phyloP scores from a whole-genome alignment of 306 rosid genomes.

The Pterocarpus santalinus region DNA sequence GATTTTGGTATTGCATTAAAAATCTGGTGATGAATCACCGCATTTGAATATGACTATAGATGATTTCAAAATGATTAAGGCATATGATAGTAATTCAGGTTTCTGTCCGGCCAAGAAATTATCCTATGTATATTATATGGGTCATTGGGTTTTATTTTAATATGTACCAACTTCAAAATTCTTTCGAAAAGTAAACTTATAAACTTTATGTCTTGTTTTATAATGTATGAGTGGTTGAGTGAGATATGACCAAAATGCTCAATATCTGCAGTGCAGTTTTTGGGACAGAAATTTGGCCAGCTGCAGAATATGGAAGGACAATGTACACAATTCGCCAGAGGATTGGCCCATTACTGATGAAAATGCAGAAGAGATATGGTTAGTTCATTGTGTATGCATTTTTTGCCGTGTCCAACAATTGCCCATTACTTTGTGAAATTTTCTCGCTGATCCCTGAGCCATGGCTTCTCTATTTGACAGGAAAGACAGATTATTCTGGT shows the following conservation, averaged over 20 bases:
- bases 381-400: conserved; percentile 51
- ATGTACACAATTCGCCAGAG: conserved; percentile 98
- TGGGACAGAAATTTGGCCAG: conserved; percentile 98
- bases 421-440: conserved; percentile 24
- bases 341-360: conserved; percentile 89
- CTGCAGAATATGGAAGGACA: conserved; percentile 98
- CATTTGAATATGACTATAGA: conserved; percentile 19
- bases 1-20: conserved; percentile 30
- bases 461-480: conserved; percentile 54
- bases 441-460: conserved; percentile 24
- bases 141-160: background rate
- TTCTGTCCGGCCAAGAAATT: conserved; percentile 19
- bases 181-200: conserved; percentile 5
- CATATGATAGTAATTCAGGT: conserved; percentile 13
- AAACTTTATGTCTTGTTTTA: background rate
- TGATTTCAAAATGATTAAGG: background rate
- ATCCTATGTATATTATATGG: background rate
- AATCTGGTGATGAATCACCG: conserved; percentile 2
- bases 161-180: conserved; percentile 4
- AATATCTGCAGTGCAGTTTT: conserved; percentile 89
- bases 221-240: conserved; percentile 37
- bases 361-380: conserved; percentile 92
- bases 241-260: conserved; percentile 54
- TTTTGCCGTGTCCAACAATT: conserved; percentile 1
- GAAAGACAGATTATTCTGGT: conserved; percentile 66